Percentiles rank a stretch among this genome's conserved stretches.
Conservation (phyloP, 305 asterid genomes). For the Plantago coronopus region DNA sequence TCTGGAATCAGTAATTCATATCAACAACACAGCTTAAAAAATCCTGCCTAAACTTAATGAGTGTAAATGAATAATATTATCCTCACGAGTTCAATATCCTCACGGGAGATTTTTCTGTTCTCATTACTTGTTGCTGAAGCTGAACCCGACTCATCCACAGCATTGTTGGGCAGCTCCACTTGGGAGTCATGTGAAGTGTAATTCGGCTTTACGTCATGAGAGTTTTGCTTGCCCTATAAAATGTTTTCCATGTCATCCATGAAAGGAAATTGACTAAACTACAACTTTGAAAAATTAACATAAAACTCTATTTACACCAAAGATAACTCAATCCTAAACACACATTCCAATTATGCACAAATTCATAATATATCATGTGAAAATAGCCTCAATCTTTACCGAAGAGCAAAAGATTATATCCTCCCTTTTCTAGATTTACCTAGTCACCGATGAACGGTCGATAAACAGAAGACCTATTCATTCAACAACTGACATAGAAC, state of each 20-base stretch:
- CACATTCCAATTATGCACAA: too few species aligned
- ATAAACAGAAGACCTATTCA: neutral
- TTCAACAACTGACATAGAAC: neutral
- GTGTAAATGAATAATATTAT: slow-evolving; percentile 2
- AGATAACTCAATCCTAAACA: too few species aligned
- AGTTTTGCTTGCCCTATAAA: slow-evolving; percentile 47
- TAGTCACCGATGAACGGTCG: too few species aligned
- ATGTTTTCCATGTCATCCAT: slow-evolving; percentile 17
- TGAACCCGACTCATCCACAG: slow-evolving; percentile 77
- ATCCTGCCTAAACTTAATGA: neutral
- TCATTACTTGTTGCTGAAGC: slow-evolving; percentile 77
- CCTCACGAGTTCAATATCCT: slow-evolving; percentile 89
- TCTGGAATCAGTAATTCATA: slow-evolving; percentile 1
- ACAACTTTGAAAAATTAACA: neutral
- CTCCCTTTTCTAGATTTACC: too few species aligned
- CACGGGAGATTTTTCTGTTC: slow-evolving; percentile 80
- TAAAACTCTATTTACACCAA: too few species aligned
- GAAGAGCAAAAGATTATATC: too few species aligned
- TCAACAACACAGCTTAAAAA: neutral
- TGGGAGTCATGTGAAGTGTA: slow-evolving; percentile 59
- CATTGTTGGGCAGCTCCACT: slow-evolving; percentile 50
- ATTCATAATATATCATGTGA: too few species aligned
- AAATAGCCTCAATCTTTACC: too few species aligned
- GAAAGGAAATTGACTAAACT: neutral
- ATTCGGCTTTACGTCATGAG: slow-evolving; percentile 59